Conservation (phyloP, 108 stramenopile species). For the Pseudonitzschia multiseries region DNA sequence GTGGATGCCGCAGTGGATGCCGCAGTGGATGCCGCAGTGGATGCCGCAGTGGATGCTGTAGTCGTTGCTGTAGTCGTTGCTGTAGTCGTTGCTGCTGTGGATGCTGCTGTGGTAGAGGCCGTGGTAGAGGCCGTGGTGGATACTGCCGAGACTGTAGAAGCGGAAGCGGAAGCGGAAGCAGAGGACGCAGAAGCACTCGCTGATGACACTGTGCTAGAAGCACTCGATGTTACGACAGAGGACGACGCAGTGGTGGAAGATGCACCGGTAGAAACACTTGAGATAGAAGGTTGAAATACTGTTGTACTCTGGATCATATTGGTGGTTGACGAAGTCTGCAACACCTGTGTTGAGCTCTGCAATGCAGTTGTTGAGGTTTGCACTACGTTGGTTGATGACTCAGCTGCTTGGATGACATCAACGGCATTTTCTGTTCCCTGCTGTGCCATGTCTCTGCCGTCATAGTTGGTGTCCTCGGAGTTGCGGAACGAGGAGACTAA, state of each 20-base stretch:
- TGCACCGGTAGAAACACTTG: neutral
- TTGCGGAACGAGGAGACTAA: neutral
- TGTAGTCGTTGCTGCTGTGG: neutral
- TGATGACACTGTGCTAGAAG: neutral
- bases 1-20: too few species aligned
- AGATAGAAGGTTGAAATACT: neutral
- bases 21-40: too few species aligned
- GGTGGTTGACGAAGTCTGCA: too few species aligned
- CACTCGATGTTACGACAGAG: neutral
- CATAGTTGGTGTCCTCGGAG: neutral
- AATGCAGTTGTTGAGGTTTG: neutral
- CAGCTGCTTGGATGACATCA: neutral
- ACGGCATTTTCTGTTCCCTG: too few species aligned
- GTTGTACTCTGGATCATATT: too few species aligned
- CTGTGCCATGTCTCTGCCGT: neutral
- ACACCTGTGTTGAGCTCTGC: neutral
- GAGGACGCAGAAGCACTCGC: neutral
- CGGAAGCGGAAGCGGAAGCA: too few species aligned
- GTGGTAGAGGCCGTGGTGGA: neutral
- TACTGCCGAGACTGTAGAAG: neutral
- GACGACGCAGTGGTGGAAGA: neutral
- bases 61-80: neutral
- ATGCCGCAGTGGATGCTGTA: too few species aligned
- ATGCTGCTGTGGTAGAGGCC: neutral
- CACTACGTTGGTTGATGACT: neutral